These are phyloP conservation scores for Colletotrichum sp. DNA, from an alignment of 2,329 filamentous ascomycete species.

Conservation along the genomic window DNA sequence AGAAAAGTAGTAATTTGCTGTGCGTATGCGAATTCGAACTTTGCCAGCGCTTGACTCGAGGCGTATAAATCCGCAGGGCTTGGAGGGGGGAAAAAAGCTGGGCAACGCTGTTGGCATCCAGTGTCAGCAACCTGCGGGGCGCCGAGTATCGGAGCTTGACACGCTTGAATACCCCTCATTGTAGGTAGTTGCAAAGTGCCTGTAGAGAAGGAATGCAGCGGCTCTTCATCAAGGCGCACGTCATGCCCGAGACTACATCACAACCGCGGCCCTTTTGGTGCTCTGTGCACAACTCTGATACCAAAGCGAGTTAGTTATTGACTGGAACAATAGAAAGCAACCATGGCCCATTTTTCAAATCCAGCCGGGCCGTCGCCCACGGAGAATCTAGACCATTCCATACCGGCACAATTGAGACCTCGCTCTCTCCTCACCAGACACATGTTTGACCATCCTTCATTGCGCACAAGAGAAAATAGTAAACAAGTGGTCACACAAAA, in stretches of 20 bases:
- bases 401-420: background rate
- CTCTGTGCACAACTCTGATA: background rate
- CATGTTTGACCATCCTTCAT: background rate
- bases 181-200: background rate
- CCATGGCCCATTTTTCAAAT: background rate
- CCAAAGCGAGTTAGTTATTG: background rate
- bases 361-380: background rate
- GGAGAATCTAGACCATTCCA: background rate
- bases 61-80: background rate
- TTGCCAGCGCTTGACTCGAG: background rate
- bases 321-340: background rate
- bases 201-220: background rate
- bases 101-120: background rate
- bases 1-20: background rate
- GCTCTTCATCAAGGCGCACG: background rate
- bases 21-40: background rate
- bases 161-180: background rate
- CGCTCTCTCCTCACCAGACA: background rate
- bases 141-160: background rate
- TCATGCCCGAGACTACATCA: background rate
- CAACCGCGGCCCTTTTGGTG: background rate
- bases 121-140: background rate
- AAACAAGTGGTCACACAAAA: background rate
- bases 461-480: background rate
- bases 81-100: background rate